Evolutionary conservation across 1,284 basidiomycete genomes (phyloP).

Genomic region (Gomphus bonarii): DNA sequence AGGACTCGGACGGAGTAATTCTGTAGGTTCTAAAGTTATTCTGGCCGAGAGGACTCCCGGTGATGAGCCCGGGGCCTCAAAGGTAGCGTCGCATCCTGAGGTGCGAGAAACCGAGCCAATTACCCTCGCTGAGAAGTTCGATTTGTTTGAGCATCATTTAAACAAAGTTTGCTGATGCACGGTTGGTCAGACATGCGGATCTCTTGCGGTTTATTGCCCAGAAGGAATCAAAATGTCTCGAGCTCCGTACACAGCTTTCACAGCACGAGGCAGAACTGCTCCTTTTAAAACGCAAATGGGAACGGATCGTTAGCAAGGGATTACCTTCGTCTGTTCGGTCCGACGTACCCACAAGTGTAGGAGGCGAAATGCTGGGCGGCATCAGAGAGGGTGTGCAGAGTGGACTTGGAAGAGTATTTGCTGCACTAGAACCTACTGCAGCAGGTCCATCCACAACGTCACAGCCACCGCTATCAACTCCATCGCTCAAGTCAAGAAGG

Average conservation of each 20-base stretch:
- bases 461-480: conserved; percentile 17
- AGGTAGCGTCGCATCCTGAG: neutral
- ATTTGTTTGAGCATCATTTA: conserved; percentile 4
- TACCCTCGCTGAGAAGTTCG: conserved; percentile 53
- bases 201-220: conserved; percentile 70
- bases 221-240: conserved; percentile 72
- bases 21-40: neutral
- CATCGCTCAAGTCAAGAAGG: conserved; percentile 8
- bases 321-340: conserved; percentile 20
- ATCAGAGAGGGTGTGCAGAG: conserved; percentile 58
- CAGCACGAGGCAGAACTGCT: conserved; percentile 60
- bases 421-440: conserved; percentile 25
- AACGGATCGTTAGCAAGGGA: conserved; percentile 58
- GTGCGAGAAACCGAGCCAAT: conserved; percentile 24
- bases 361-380: conserved; percentile 36
- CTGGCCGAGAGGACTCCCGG: neutral
- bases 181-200: conserved; percentile 51
- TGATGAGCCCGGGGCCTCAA: neutral
- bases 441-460: conserved; percentile 17
- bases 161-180: neutral
- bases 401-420: conserved; percentile 20
- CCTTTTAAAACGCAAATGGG: conserved; percentile 72
- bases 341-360: conserved; percentile 12
- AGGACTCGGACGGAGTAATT: neutral
- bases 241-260: conserved; percentile 60